Base-by-base conservation (phyloP, 2,329 filamentous ascomycete genomes). In the Cryphonectria naterciae region DNA sequence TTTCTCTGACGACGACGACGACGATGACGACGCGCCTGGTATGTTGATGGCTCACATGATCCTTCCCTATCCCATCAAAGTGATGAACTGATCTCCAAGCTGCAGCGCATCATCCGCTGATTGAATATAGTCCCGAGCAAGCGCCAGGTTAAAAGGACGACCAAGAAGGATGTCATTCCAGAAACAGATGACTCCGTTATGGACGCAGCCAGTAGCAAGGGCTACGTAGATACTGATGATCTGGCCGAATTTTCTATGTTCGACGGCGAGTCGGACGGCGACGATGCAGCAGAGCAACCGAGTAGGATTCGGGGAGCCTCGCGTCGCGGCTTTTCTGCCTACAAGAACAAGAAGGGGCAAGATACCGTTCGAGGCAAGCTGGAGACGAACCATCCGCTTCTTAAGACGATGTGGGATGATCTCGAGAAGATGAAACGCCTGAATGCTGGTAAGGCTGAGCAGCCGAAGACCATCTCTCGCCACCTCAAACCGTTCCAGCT, bases 401-500 rank as follows among this genome's bases (percentile, higher is more conserved):
- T 70, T 25, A 67, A 64, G 68, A 72, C 90, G 0, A 97, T 98
- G 93, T 99, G 96, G 96, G 80, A 87, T 4, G 88, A 92, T 35
- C 83, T 98, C 2, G 85, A 91, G 78, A 85, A 89, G 1, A 86
- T 91, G 75, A 88, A 92, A 0, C 82, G 91, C 25, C 88, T 98
- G 73, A 87, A 89, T 39, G 83, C 85, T 35, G 84, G 81, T 35
- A 85, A 85, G 74, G 92, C 92, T 46, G 82, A 87, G 71, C 94
- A 97, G 77, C 96, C 96, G 4, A 78, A 82, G 10, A 90, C 87
- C 4, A 98, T 99, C 74, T 93, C 88, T 67, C 92, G 95, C 54
- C 91, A 91, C 69, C 85, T 99, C 73, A 98, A 99, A 80, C 91
- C 92, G 0, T 99, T 98, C 79, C 96, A 99, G 78, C 89, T 97